A percentile compares a stretch with the other conserved stretches of the same genome.
These are phyloP conservation scores for Eucalyptus albens DNA, from an alignment of 345 rosid species.

Conservation along the genomic window DNA sequence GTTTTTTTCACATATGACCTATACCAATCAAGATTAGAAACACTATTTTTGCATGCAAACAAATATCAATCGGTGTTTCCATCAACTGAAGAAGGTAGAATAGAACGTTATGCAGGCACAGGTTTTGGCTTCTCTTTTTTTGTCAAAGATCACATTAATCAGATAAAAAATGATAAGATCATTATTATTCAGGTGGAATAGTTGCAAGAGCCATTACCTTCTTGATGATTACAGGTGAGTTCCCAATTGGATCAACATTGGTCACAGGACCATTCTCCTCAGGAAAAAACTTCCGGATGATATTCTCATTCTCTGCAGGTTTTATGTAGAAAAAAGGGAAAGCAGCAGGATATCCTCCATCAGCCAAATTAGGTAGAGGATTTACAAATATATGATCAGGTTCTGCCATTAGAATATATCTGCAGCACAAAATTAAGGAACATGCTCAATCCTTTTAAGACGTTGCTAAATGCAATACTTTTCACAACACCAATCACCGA, in stretches of 20 bases:
- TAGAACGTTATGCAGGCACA: not conserved
- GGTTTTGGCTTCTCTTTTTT: not conserved
- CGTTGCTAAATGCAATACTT: not conserved
- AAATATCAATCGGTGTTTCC: not conserved
- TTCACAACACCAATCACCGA: not conserved
- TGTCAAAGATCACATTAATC: not conserved
- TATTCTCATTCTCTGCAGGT: slow-evolving; percentile 19
- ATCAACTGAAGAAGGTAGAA: not conserved
- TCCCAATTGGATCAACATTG: slow-evolving; percentile 34
- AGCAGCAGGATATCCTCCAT: slow-evolving; percentile 61
- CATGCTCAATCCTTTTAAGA: not conserved
- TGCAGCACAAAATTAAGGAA: slow-evolving; percentile 14
- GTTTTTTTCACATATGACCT: not conserved
- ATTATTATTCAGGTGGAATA: not conserved
- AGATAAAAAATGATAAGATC: not conserved
- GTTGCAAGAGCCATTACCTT: slow-evolving; percentile 6
- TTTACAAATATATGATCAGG: slow-evolving; percentile 82
- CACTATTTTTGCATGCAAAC: not conserved
- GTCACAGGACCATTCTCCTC: slow-evolving; percentile 32
- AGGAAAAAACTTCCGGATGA: slow-evolving; percentile 29
- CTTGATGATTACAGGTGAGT: slow-evolving; percentile 41
- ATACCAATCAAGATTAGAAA: not conserved
- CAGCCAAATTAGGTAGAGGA: slow-evolving; percentile 79
- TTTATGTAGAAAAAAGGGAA: slow-evolving; percentile 87
- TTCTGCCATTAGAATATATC: slow-evolving; percentile 89